Base-by-base conservation (phyloP, 148 eudicot species). In the Camellia lanceoleosa region DNA sequence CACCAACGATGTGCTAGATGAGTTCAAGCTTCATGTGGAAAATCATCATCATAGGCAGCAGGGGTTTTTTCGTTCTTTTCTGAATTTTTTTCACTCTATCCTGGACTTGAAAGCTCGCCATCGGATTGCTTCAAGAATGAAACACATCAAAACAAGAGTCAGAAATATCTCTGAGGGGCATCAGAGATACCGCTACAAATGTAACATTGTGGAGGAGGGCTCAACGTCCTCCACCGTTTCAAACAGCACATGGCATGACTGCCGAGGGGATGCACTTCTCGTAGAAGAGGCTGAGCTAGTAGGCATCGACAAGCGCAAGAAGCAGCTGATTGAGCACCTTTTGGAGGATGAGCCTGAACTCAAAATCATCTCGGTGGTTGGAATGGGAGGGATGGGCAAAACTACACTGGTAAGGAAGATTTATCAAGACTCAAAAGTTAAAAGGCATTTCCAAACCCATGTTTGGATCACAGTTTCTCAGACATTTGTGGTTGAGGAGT, bases 311-410 rank as follows among this genome's bases (percentile, higher is more conserved):
- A 43, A 19, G 59, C 58, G 1, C 41, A 49, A 51, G 58, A 20
- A 51, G 5, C 74, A 71, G 58, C 59, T 71, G 58, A 71, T 47
- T 10, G 14, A 20, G 41, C 19, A n/a, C 18, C 74, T 71, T 9
- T 1, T 51, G 56, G 41, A 71, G 74, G 74, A 14, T 3, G 55
- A 18, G 7, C 41, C 58, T 4, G 52, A 42, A 49, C 74, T n/a
- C 56, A 71, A 20, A 20, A 59, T 71, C 0, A 5, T 71, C 20
- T 75, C 78, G 3, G 30, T 75, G 12, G 54, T n/a, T 15, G 78
- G 78, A 20, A 58, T 75, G 78, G 78, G 67, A 0, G 78, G 78
- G 12, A 18, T 75, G 56, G 78, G 68, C 0, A 75, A 75, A 62
- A 75, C 68, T 5, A 62, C 78, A 18, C 78, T 61, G 0, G 18